Evolutionary conservation across 2,329 filamentous ascomycete genomes (phyloP), one percentile per base, ranked within the genome.

Genomic region (Trichoderma sp.): DNA sequence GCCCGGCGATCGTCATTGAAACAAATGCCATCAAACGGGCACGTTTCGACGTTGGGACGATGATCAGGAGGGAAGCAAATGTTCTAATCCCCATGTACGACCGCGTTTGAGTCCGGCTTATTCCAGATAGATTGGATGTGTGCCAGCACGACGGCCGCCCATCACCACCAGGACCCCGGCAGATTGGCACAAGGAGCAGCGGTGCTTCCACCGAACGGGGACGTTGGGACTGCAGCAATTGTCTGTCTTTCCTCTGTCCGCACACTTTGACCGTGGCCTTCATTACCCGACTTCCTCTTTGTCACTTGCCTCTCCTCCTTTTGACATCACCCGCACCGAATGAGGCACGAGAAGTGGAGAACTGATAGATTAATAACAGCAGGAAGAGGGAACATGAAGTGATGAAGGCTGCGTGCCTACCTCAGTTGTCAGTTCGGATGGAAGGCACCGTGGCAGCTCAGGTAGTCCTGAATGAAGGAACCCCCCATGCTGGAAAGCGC

Each of bases 91-190:
- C 59, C 48, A 45, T 47, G 41, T n/a, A 26, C n/a, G 24, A 5
- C 52, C 39, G 28, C 54, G 34, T 24, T 30, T 57, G 26, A 59
- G 43, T 28, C 48, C 48, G 48, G 50, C 48, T 34, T 62, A 54
- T 62, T 54, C 59, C 59, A 62, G 59, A 51, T 34, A 44, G 24
- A 52, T 52, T 52, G 28, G 24, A 10, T 39, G 34, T 39, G 34
- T 39, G 34, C 21, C 56, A 47, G 26, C 39, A 45, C 59, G 47
- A 24, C 47, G 50, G 50, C 50, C 50, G 59, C 59, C 59, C 24
- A 62, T 62, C 28, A 43, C 59, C 59, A 55, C 59, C 59, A 50
- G 19, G 39, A 39, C 41, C 50, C 59, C 50, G 59, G 59, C 48
- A 63, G 17, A 12, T 44, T 50, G 17, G 55, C 41, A 17, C 19